Percentiles rank a stretch among this genome's conserved stretches.
phyloP scores from a whole-genome alignment of 2,329 filamentous ascomycete genomes.

The Pestalotiopsis fici region DNA sequence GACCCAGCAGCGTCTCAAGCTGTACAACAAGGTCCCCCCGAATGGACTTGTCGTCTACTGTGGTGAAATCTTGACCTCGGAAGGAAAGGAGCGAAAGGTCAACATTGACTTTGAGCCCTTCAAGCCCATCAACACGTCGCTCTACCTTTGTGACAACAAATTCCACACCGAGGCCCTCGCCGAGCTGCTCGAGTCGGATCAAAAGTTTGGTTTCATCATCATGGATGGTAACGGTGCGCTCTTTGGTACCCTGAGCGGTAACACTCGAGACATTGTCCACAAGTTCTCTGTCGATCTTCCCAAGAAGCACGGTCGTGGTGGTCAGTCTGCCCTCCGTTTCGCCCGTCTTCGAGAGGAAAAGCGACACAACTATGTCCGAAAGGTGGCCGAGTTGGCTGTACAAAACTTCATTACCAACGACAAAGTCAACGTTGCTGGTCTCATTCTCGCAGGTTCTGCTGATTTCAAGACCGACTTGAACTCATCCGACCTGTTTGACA shows the following conservation, averaged over 20 bases:
- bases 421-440: conserved; percentile 95
- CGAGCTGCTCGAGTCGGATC: conserved; percentile 96
- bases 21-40: conserved; percentile 98
- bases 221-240: conserved; percentile 99
- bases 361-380: conserved; percentile 99
- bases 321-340: conserved; percentile 99
- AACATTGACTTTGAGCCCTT: conserved; percentile 99
- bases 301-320: conserved; percentile 99
- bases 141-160: conserved; percentile 99
- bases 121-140: conserved; percentile 99
- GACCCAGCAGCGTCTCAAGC: conserved; percentile 97
- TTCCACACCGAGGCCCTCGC: conserved; percentile 98
- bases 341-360: conserved; percentile 99
- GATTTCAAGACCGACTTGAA: conserved; percentile 99
- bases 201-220: conserved; percentile 99
- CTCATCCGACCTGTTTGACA: conserved; percentile 95
- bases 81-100: conserved; percentile 99
- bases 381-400: conserved; percentile 95
- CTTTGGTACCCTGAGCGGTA: conserved; percentile 95
- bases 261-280: conserved; percentile 94
- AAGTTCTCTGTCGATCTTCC: conserved; percentile 98
- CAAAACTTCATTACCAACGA: conserved; percentile 99
- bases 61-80: conserved; percentile 98
- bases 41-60: conserved; percentile 99
- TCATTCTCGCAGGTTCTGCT: conserved; percentile 94